Conservation (phyloP, 2,329 filamentous ascomycete genomes). For the Aspergillus aculeatus region DNA sequence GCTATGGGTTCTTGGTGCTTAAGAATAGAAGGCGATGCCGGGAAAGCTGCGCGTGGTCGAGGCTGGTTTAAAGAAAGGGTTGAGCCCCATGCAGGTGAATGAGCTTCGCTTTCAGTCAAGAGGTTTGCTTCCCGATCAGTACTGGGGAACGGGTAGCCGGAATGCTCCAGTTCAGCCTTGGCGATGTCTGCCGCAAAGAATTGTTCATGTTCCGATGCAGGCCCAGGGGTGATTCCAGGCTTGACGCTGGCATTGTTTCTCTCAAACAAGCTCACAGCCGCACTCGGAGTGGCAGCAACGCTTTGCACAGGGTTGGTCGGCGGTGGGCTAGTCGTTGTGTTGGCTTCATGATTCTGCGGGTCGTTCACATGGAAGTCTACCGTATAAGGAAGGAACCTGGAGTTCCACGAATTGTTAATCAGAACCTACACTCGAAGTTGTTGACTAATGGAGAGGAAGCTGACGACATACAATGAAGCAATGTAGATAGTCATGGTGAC, state of each 20-base stretch:
- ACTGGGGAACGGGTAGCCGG: conserved; percentile 32
- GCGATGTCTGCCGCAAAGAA: conserved; percentile 36
- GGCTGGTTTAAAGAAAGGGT: conserved; percentile 71
- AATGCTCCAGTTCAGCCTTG: conserved; percentile 26
- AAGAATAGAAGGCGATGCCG: conserved; percentile 73
- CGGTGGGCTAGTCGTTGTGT: conserved; percentile 33
- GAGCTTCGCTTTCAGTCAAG: conserved; percentile 69
- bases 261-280: conserved; percentile 38
- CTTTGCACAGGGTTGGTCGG: conserved; percentile 26
- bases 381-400: conserved; percentile 87
- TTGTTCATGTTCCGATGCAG: conserved; percentile 43
- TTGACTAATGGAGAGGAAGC: neutral
- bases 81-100: conserved; percentile 73
- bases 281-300: conserved; percentile 24
- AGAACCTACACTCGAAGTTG: neutral
- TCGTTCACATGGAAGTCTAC: conserved; percentile 73
- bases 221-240: conserved; percentile 39
- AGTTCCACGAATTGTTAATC: conserved; percentile 8
- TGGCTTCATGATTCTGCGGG: conserved; percentile 41
- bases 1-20: conserved; percentile 57
- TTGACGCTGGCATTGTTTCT: conserved; percentile 23
- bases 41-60: conserved; percentile 68
- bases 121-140: conserved; percentile 45
- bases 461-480: conserved; percentile 53
- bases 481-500: conserved; percentile 59